Evolutionary conservation across 2,329 filamentous ascomycete genomes (phyloP).

Genomic region (Botrytis porri): DNA sequence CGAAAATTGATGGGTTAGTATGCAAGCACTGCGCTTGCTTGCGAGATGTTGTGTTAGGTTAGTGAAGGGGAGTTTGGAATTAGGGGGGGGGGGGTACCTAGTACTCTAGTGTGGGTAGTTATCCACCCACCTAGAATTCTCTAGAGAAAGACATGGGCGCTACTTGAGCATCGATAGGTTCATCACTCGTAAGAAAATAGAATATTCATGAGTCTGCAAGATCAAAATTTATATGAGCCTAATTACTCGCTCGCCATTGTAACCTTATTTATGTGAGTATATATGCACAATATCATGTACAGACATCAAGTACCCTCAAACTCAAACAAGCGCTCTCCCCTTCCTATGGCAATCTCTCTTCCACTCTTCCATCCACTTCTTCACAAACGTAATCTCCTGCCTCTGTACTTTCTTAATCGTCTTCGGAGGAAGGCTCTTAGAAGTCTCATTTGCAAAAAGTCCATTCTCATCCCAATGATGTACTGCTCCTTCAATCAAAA

Average conservation of each 20-base stretch:
- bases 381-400: constrained; percentile 59
- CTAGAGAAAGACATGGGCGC: neutral
- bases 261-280: neutral
- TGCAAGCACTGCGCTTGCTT: neutral
- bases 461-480: constrained; percentile 81
- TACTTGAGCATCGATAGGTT: neutral
- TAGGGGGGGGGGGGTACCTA: neutral
- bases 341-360: neutral
- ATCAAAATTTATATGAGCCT: neutral
- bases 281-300: neutral
- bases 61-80: neutral
- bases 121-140: neutral
- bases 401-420: constrained; percentile 58
- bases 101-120: neutral
- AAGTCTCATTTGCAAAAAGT: constrained; percentile 59
- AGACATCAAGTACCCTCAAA: neutral
- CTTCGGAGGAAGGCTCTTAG: constrained; percentile 51
- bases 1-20: no score
- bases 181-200: neutral
- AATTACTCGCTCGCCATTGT: neutral
- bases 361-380: constrained; percentile 66
- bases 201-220: neutral
- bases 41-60: neutral
- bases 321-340: neutral
- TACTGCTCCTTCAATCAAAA: constrained; percentile 70